Base-by-base conservation (phyloP, 2,329 filamentous ascomycete genomes). In the Epichloe bromicola region DNA sequence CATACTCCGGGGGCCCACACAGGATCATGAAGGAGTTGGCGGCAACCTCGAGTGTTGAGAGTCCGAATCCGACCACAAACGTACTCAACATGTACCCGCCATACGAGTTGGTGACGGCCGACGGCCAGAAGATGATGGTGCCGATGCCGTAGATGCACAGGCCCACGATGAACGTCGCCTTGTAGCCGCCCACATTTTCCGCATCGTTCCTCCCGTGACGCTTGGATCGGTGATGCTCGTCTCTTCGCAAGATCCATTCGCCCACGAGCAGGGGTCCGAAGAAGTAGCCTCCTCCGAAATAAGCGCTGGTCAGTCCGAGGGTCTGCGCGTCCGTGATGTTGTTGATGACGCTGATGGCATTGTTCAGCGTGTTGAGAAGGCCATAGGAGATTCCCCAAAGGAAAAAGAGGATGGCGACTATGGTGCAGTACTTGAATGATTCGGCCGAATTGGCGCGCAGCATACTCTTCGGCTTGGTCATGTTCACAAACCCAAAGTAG, bases 331-430 rank as follows among this genome's bases (percentile, higher is more conserved):
- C 65, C 1, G 72, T 76, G 73, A 85, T 83, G 20, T 75, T 60
- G 14, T 82, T 76, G 5, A 88, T 76, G 12, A 67, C 61, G 37
- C 83, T 79, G 49, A 88, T 82, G 23, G 80, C 80, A 19, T 75
- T 76, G 63, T 95, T 95, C 30, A 96, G 75, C 0, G 83, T 85
- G 60, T 93, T 88, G 5, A 95, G 72, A 2, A 95, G 75, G 0
- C 90, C 90, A 59, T 95, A 95, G 0, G 88, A 89, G 52, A 95
- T 85, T 0, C 90, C 90, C 89, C 88, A 95, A 3, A 95, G 71
- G 56, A 95, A 82, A 67, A 95, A 95, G 0, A 95, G 71, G 6
- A 90, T 76, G 1, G 86, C 87, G 20, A 94, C 88, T 55, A 88
- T 73, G 15, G 78, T 74, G 60, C 86, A 83, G 56, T 88, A 87